Base-by-base conservation (phyloP, 2,329 filamentous ascomycete genomes). In the Chaetomium sp. region DNA sequence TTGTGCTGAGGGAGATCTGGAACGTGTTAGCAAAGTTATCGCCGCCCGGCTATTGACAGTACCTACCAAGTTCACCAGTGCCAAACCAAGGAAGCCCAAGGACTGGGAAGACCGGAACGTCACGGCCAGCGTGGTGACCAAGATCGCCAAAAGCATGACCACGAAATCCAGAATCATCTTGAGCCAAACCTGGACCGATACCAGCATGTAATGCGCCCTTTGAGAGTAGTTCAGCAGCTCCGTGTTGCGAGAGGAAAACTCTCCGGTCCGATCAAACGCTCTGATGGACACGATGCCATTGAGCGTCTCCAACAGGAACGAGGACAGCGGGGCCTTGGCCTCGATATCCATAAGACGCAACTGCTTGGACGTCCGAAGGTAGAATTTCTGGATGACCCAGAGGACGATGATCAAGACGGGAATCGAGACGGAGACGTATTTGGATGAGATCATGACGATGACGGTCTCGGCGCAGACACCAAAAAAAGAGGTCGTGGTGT, bases 321-420 rank as follows among this genome's bases (percentile, higher is more conserved):
- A 33, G 8, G 51, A 62, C 16, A 85, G 74, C 0, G 81, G 80
- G 0, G 78, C 77, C 64, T 81, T 80, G 27, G 78, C 75, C 70
- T 85, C 83, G 0, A 85, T 75, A 69, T 86, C 84, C 8, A 85
- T 74, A 31, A 83, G 77, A 57, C 84, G 78, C 7, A 86, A 72
- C 63, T 85, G 83, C 4, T 83, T 81, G 0, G 82, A 85, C 1
- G 83, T 86, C 6, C 81, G 77, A n/a, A 86, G 76, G 65, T 86
- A 86, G 67, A 82, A 78, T 50, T 79, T 79, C 63, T 85, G 82
- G 10, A 85, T 76, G 8, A 79, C 62, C 61, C 27, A 68, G 2
- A 68, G 23, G 4, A 57, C 19, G 23, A 33, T 16, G 25, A 58
- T 50, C 13, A 68, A 45, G n/a, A 62, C 19, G 3, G 66, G 66